phyloP scores from a whole-genome alignment of 2,329 filamentous ascomycete genomes.

The Xylaria sp. region DNA sequence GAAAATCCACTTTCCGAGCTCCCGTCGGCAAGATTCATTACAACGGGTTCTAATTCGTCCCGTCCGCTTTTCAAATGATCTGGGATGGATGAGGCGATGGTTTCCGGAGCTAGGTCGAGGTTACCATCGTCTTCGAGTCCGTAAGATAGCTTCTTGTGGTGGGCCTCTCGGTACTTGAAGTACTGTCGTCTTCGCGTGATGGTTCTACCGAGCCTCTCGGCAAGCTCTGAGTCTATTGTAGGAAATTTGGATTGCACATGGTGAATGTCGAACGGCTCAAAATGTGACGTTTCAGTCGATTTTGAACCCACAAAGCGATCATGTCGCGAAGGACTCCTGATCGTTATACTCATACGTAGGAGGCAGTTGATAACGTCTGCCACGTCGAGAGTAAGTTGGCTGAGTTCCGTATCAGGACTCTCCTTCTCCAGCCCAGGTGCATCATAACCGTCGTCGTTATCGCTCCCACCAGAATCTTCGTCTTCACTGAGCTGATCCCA shows the following conservation, averaged over 20 bases:
- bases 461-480: background rate
- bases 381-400: background rate
- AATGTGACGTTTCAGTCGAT: background rate
- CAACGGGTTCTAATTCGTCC: background rate
- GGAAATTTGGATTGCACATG: background rate
- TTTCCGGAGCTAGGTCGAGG: background rate
- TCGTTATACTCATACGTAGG: background rate
- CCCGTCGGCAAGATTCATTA: background rate
- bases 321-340: background rate
- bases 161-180: background rate
- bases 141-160: background rate
- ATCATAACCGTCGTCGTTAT: background rate
- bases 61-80: background rate
- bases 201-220: background rate
- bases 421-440: background rate
- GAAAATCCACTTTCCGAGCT: background rate
- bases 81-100: background rate
- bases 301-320: background rate
- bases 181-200: background rate
- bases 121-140: background rate
- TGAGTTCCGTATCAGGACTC: background rate
- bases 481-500: background rate
- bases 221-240: background rate
- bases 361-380: background rate
- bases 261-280: background rate